Evolutionary conservation across 2,329 filamentous ascomycete genomes (phyloP), one percentile per base, ranked within the genome.

Genomic region (Metarhizium anisopliae): DNA sequence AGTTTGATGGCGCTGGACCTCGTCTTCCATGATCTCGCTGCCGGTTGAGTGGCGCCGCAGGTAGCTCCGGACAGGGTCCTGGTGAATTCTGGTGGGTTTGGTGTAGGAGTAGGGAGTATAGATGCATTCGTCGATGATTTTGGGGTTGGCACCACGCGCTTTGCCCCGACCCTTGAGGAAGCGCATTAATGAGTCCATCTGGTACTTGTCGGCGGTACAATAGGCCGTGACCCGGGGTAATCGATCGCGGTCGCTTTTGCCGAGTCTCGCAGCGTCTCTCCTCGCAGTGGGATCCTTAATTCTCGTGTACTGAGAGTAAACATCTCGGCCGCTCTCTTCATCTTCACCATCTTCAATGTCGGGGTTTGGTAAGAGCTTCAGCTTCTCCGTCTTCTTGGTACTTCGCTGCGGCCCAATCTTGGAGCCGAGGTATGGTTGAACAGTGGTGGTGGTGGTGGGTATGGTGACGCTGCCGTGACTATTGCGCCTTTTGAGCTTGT

Each of bases 201-300:
- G 85, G 72, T 97, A 97, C 53, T 86, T 87, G 67, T 90, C 91
- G 11, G 94, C 91, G 0, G 94, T 96, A 68, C 93, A 97, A 74
- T 97, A 99, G 42, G 94, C 94, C 43, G 94, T 97, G 14, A 99
- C 94, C 59, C 94, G 80, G 5, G 94, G 94, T 55, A 99, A 74
- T 60, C 86, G 82, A 60, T 90, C 87, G 56, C 94, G 82, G 69
- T 99, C 94, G 43, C 93, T 92, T 71, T 97, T 99, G 42, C 94
- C 94, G 45, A 99, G 73, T 55, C 92, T 80, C 32, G 94, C 94
- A 16, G 94, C 94, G 77, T 97, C 93, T 64, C 94, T 83, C 59
- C 94, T 80, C 8, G 94, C 94, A 0, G 87, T 96, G 0, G 93
- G 92, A 67, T 99, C 94, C 70, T 97, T 97, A 73, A 99, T 99